Percentiles rank a stretch among this genome's conserved stretches.
phyloP scores from a whole-genome alignment of 208 protist species.

The Wallacemonas sp. region DNA sequence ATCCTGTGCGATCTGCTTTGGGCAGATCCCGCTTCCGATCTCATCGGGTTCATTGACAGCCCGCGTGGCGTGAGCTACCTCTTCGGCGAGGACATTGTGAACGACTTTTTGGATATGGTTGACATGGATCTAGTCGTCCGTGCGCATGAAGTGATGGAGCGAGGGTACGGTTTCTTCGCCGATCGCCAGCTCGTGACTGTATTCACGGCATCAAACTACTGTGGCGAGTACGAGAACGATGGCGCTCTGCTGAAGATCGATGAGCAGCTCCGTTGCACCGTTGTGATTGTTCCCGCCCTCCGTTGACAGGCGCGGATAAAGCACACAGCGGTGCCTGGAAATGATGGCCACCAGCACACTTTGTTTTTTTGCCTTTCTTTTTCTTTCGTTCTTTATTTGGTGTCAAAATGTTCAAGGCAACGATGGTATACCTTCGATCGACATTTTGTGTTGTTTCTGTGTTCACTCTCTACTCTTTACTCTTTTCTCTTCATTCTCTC shows the following conservation, averaged over 20 bases:
- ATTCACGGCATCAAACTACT: slow-evolving; percentile 99
- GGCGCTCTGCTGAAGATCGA: slow-evolving; percentile 97
- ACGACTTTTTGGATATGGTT: slow-evolving; percentile 98
- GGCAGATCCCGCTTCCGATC: slow-evolving; percentile 95
- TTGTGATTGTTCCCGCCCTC: slow-evolving; percentile 83
- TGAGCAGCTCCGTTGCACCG: slow-evolving; percentile 97
- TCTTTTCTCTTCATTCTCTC: too few species aligned
- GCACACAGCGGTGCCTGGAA: too few species aligned
- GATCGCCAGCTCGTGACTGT: slow-evolving; percentile 99
- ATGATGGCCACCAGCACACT: not conserved
- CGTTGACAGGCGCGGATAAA: too few species aligned
- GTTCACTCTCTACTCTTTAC: too few species aligned
- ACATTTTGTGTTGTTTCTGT: too few species aligned
- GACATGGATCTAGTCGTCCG: slow-evolving; percentile 99
- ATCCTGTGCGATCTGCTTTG: slow-evolving; percentile 99
- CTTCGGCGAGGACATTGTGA: slow-evolving; percentile 98
- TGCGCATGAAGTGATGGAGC: slow-evolving; percentile 98
- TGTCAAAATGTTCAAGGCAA: not conserved
- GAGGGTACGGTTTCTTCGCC: slow-evolving; percentile 99
- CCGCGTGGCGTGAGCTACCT: slow-evolving; percentile 98
- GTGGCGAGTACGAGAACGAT: slow-evolving; percentile 98
- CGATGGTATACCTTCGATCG: too few species aligned
- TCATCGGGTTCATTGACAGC: slow-evolving; percentile 97
- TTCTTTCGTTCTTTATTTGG: not conserved
- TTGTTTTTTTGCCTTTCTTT: not conserved